Base-by-base conservation (phyloP, 768 basidiomycete genomes). In the Pleurotus citrinopileatus region DNA sequence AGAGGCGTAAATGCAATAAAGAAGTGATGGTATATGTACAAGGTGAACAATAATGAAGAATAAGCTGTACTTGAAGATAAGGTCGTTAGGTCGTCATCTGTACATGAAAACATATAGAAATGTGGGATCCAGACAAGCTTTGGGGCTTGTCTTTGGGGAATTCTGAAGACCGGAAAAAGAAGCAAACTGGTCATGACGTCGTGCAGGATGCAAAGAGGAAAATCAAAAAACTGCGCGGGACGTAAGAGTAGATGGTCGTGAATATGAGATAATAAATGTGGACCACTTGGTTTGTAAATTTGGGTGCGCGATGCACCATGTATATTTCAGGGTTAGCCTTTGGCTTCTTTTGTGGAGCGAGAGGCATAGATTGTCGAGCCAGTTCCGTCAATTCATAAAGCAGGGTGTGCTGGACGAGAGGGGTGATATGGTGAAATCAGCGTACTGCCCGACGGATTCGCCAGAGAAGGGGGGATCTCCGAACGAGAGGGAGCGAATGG, bases 401-500 rank as follows among this genome's bases (percentile, higher is more conserved):
- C 73, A 69, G 56, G 77, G 77, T 26, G 75, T 63, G 34, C 73
- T 73, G 29, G 73, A 73, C 34, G 67, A 68, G 48, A 78, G 72
- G 34, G 71, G 69, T 26, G 67, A 69, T 53, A 65, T 60, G 40
- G 59, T 61, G 51, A 69, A 67, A 38, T 73, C 65, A 58, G 72
- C 66, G 58, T 73, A 70, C 53, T 62, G 67, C 56, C 55, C 57
- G 65, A 25, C 53, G 65, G 60, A 52, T 38, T 42, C 29, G 34
- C 28, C 23, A 25, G 70, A 63, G 42, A 67, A 69, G 47, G 70
- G 59, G 58, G 66, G 66, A 61, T 72, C 74, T 47, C 68, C 67
- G 46, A 77, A 74, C 29, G 78, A 77, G 61, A 76, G 67, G 25
- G 80, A 71, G 53, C 75, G 75, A 34, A 71, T 65, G 51, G 68